Percentiles rank a stretch among this genome's conserved stretches.
These are phyloP conservation scores for Zymoseptoria passerinii DNA, from an alignment of 2,329 filamentous ascomycete species.

Conservation along the genomic window DNA sequence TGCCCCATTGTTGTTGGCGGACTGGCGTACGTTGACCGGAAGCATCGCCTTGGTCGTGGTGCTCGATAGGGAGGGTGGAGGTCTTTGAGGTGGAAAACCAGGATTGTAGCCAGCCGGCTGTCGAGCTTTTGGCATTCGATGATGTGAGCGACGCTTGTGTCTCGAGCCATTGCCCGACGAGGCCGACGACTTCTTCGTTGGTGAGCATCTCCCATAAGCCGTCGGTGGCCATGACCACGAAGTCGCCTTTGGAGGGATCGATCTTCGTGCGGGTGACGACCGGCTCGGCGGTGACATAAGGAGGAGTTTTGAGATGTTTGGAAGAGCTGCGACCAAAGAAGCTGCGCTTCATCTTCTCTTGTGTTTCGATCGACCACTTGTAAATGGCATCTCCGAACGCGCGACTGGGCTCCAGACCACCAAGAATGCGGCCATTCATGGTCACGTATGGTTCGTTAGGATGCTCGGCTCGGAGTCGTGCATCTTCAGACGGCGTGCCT, in stretches of 20 bases:
- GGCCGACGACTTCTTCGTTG: conserved; percentile 93
- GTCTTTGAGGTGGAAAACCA: conserved; percentile 52
- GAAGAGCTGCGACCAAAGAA: conserved; percentile 83
- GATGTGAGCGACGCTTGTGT: conserved; percentile 45
- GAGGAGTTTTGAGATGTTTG: conserved; percentile 74
- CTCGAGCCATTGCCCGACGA: conserved; percentile 96
- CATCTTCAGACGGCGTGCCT: conserved; percentile 73
- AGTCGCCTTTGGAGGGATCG: conserved; percentile 81
- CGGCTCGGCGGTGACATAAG: conserved; percentile 95
- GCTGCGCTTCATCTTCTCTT: conserved; percentile 68
- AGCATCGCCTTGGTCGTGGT: conserved; percentile 38
- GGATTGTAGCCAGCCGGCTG: conserved; percentile 57
- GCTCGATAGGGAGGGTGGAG: conserved; percentile 64
- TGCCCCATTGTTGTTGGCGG: conserved; percentile 83
- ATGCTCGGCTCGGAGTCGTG: conserved; percentile 74
- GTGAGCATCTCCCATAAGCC: conserved; percentile 99
- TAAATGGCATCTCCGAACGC: conserved; percentile 96
- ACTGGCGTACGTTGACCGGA: conserved; percentile 80
- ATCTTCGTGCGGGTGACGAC: conserved; percentile 90
- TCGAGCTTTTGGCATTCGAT: conserved; percentile 23
- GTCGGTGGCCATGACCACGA: conserved; percentile 92
- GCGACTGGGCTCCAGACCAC: conserved; percentile 82
- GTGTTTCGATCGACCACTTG: conserved; percentile 86
- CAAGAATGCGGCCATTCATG: conserved; percentile 80
- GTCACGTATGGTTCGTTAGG: conserved; percentile 84